Percentiles rank a stretch among this genome's conserved stretches.
phyloP scores from a whole-genome alignment of 257 asterid genomes.

The Solanum megistacrolobum region DNA sequence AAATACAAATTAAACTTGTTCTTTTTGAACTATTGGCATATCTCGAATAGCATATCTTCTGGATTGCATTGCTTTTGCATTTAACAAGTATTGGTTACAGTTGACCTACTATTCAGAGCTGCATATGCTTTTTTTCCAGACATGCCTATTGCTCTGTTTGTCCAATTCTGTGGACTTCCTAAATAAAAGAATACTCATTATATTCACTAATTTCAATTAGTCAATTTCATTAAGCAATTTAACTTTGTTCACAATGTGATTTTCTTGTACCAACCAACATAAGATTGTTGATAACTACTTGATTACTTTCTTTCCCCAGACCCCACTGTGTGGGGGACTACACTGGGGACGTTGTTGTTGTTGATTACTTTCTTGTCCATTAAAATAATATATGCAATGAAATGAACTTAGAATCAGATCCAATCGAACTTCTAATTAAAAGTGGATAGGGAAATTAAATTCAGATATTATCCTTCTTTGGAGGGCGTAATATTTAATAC shows the following conservation, averaged over 20 bases:
- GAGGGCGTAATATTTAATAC: background rate
- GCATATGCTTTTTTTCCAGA: background rate
- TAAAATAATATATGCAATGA: background rate
- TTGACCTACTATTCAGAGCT: background rate
- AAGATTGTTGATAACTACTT: background rate
- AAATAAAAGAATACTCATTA: background rate
- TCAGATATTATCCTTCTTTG: background rate
- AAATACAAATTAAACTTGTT: background rate
- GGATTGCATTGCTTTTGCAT: background rate
- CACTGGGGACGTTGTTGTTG: background rate
- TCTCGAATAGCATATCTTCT: background rate
- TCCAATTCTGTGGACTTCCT: background rate
- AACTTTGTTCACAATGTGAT: background rate
- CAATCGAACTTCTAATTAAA: background rate
- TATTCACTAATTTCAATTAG: background rate
- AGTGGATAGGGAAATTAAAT: background rate
- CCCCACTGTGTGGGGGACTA: background rate
- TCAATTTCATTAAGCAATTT: background rate
- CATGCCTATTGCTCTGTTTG: background rate
- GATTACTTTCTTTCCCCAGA: background rate
- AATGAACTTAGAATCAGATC: background rate
- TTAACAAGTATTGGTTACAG: background rate
- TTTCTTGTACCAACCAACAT: background rate
- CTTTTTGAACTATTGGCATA: background rate
- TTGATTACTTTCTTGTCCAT: background rate